A percentile compares a stretch with the other conserved stretches of the same genome.
These are phyloP conservation scores for Coniella vitis DNA, from an alignment of 2,329 filamentous ascomycete species.

Conservation along the genomic window DNA sequence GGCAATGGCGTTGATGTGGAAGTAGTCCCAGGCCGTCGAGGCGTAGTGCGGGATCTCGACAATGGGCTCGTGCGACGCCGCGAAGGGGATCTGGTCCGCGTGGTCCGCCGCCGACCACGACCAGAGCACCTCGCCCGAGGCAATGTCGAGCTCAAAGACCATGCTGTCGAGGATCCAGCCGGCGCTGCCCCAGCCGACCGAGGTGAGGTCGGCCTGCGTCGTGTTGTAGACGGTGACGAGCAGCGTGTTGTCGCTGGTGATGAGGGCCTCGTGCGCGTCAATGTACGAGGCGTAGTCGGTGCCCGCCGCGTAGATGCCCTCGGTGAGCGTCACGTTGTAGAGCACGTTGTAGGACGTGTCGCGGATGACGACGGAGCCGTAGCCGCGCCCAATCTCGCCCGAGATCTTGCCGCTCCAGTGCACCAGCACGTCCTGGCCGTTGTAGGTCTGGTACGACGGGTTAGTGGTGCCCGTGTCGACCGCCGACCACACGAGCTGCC, in stretches of 20 bases:
- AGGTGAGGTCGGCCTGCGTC: slow-evolving; percentile 20
- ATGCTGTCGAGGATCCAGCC: slow-evolving; percentile 25
- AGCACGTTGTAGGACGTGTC: slow-evolving; percentile 25
- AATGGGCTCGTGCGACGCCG: slow-evolving; percentile 6
- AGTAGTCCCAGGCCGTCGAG: slow-evolving; percentile 41
- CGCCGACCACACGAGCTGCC: slow-evolving; percentile 38
- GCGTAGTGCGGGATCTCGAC: slow-evolving; percentile 20
- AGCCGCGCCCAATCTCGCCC: slow-evolving; percentile 26
- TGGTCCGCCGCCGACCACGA: slow-evolving; percentile 7
- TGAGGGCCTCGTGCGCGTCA: slow-evolving; percentile 31
- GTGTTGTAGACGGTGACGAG: slow-evolving; percentile 33
- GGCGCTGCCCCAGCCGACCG: slow-evolving; percentile 19
- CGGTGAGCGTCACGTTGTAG: slow-evolving; percentile 18
- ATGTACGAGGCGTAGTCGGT: slow-evolving; percentile 16
- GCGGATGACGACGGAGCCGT: slow-evolving; percentile 18
- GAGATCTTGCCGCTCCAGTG: slow-evolving; percentile 35
- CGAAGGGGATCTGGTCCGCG: slow-evolving; percentile 5
- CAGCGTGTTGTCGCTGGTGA: slow-evolving; percentile 32
- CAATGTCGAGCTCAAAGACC: slow-evolving; percentile 39
- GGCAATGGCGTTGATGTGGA: slow-evolving; percentile 50
- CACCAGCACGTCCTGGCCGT: slow-evolving; percentile 32
- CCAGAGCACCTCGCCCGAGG: slow-evolving; percentile 37
- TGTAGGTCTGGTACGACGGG: slow-evolving; percentile 34
- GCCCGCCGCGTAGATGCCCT: slow-evolving; percentile 1
- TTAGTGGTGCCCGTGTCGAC: slow-evolving; percentile 33